Evolutionary conservation across 192 early-diverging fungal species (phyloP).

Genomic region (Linnemannia exigua): DNA sequence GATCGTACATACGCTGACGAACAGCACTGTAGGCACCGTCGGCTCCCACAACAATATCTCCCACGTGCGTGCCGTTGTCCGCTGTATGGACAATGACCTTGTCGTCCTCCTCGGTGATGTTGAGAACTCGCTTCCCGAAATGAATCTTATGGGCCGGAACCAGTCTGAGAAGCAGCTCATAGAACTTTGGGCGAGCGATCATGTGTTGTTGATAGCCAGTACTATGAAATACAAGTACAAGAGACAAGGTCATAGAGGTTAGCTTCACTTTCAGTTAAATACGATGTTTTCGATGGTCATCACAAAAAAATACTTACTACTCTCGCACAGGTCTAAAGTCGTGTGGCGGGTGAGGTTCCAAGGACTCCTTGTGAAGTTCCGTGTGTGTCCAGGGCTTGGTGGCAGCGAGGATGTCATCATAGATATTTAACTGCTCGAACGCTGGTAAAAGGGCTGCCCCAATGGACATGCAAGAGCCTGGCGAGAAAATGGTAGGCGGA

Average conservation of each 20-base stretch:
- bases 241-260: background rate
- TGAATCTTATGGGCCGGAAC: slow-evolving; percentile 24
- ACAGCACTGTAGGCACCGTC: slow-evolving; percentile 45
- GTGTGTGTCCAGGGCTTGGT: no score
- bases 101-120: slow-evolving; percentile 8
- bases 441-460: no score
- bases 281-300: no score
- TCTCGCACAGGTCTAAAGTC: background rate
- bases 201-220: slow-evolving; percentile 31
- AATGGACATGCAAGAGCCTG: no score
- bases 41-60: slow-evolving; percentile 37
- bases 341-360: background rate
- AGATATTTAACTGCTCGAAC: no score
- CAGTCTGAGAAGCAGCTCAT: slow-evolving; percentile 4
- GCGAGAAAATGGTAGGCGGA: no score
- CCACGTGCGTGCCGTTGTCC: slow-evolving; percentile 17
- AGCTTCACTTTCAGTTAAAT: no score
- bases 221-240: background rate
- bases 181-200: slow-evolving; percentile 31
- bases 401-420: no score
- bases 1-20: slow-evolving; percentile 34
- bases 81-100: slow-evolving; percentile 24
- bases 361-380: no score
- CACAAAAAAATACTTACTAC: background rate
- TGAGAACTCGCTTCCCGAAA: slow-evolving; percentile 27